Evolutionary conservation across 1,284 basidiomycete species (phyloP), one percentile per base, ranked within the genome.

Genomic region (Vanrija pseudolonga): DNA sequence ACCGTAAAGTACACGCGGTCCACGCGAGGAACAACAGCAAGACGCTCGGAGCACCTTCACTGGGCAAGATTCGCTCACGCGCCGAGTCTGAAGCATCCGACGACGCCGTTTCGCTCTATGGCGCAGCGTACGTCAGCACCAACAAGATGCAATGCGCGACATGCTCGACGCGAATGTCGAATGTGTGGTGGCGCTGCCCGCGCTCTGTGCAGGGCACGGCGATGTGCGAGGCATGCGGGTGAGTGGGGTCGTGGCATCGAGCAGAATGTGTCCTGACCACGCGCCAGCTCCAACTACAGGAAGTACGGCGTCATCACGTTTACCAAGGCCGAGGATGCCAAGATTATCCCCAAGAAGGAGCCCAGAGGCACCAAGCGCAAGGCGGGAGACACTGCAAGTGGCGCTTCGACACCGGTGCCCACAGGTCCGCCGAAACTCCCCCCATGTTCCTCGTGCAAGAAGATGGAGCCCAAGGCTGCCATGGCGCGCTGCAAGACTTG

Each of bases 151-250:
- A 66, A 39, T 92, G 90, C 72, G 86, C 86, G 39, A 85, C 88
- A 6, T 89, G 90, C 73, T 81, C 85, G 50, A 90, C 85, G 22
- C 84, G 83, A 57, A 86, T 86, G 61, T 88, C 85, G 8, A 82
- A 80, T 45, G 78, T 77, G 4, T 94, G 90, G 92, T 91, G 89
- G 89, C 86, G 88, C 74, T 86, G 89, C 48, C 88, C 89, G 5
- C 87, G 89, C 71, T 84, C 85, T 40, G 80, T 93, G 37, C 58
- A 61, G 44, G 50, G 79, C 80, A 19, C 84, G 82, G 80, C 90
- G 44, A 82, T 93, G 61, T 91, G 90, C 73, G 87, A 91, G 47
- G 80, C 74, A 28, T 94, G 90, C 67, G 90, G 90, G 47, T 71
- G 54, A 61, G 70, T 64, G 80, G 81, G 37, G 85, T 83, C 28